Conservation (phyloP, 1,284 basidiomycete species). For the Cryptococcus sp. region DNA sequence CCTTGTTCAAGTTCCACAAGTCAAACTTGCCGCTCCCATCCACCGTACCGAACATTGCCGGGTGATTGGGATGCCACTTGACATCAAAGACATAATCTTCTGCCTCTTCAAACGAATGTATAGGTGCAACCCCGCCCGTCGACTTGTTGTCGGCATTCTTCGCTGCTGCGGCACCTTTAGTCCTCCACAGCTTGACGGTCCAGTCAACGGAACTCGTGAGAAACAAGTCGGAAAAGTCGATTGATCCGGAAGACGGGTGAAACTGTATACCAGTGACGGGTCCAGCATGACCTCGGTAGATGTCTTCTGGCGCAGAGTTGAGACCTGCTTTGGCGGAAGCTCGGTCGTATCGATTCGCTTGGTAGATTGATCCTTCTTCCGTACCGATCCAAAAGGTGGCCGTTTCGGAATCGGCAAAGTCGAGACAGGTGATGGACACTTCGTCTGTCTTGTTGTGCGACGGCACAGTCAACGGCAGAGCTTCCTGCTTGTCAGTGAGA, state of each 20-base stretch:
- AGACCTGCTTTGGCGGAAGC: slow-evolving; percentile 93
- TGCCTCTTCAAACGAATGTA: slow-evolving; percentile 91
- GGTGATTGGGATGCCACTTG: slow-evolving; percentile 93
- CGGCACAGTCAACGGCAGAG: slow-evolving; percentile 74
- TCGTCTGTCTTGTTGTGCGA: slow-evolving; percentile 90
- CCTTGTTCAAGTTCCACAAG: slow-evolving; percentile 90
- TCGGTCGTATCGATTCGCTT: slow-evolving; percentile 91
- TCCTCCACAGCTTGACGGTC: slow-evolving; percentile 92
- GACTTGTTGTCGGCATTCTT: slow-evolving; percentile 41
- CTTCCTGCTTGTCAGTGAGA: slow-evolving; percentile 60
- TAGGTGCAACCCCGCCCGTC: slow-evolving; percentile 53
- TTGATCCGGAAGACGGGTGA: slow-evolving; percentile 81
- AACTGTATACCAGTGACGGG: slow-evolving; percentile 91
- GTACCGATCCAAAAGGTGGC: slow-evolving; percentile 95
- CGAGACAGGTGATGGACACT: slow-evolving; percentile 85
- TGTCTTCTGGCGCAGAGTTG: slow-evolving; percentile 65
- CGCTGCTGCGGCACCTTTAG: slow-evolving; percentile 50
- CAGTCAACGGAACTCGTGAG: slow-evolving; percentile 86
- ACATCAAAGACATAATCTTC: slow-evolving; percentile 99
- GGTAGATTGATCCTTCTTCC: slow-evolving; percentile 94
- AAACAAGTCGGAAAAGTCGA: slow-evolving; percentile 94
- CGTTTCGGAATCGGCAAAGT: slow-evolving; percentile 91
- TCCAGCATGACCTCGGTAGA: slow-evolving; percentile 86
- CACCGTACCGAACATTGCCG: slow-evolving; percentile 85
- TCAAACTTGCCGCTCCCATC: slow-evolving; percentile 94